Base-by-base conservation (phyloP, 75 land plant species). In the Cryptomeria japonica region DNA sequence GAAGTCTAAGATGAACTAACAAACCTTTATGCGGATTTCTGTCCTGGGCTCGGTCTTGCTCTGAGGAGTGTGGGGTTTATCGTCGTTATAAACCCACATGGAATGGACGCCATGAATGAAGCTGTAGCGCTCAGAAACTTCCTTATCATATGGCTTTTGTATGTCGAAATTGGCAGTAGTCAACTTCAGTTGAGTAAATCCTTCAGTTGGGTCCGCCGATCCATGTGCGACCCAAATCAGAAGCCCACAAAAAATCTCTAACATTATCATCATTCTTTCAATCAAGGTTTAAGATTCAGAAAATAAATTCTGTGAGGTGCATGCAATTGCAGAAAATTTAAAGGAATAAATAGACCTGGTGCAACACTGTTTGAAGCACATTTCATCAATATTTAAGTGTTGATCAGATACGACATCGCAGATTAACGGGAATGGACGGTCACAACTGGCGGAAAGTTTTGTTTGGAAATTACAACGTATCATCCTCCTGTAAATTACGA, bases 1-100 rank as follows among this genome's bases (percentile, higher is more conserved):
- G 28, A 58, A 36, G 70, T 51, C 16, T 51, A 13, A 44, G 47
- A 38, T 18, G 16, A 42, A 41, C 0, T 22, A 15, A 34, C 25
- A 5, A 88, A 91, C 91, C 13, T 0, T 28, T 22, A 91, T 70
- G 15, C 88, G 87, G 39, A 91, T 51, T 83, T 91, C 89, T 25
- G 90, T 84, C 44, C 89, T 77, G n/a, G 91, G 91, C 79, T 39
- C 6, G 14, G 91, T 91, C 5, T 28, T 87, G 80, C 90, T 91
- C 41, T 32, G 19, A 5, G 55, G 49, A 0, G 68, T 22, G 72
- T 25, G 76, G 1, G 91, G 89, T 55, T 91, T 88, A 68, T 91
- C 91, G n/a, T 84, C 51, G 8, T 56, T 56, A 51, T 85, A 86
- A 19, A 91, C 91, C 91, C 91, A 91, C 9, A 91, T 7, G 16